These are phyloP conservation scores for Aegilops sharonensis DNA, from an alignment of 176 grass and related monocot species.

Conservation along the genomic window DNA sequence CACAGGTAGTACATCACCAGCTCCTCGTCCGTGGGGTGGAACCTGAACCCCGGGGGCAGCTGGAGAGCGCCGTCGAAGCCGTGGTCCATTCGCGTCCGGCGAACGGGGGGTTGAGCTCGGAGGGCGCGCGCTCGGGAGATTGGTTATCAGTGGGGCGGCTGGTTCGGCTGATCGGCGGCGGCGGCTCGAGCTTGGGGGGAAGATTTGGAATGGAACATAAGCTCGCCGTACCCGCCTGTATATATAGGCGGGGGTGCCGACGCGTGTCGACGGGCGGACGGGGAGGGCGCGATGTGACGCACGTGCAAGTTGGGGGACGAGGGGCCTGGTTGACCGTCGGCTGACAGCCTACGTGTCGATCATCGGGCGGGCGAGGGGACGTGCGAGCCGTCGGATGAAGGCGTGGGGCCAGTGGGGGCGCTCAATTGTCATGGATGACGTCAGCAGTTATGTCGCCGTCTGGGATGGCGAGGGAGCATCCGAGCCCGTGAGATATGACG, in stretches of 20 bases:
- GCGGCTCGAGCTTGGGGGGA: neutral
- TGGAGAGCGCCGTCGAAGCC: constrained; percentile 53
- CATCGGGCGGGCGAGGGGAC: neutral
- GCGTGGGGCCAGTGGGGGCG: fast-evolving
- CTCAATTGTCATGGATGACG: constrained; percentile 51
- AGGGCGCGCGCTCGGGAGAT: neutral
- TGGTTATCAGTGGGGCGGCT: too few species aligned
- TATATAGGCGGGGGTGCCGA: neutral
- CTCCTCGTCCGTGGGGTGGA: constrained; percentile 96
- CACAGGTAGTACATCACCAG: constrained; percentile 85
- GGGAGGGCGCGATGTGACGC: constrained; percentile 20
- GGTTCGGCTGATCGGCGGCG: neutral
- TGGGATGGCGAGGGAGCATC: neutral
- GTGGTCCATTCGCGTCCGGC: constrained; percentile 38
- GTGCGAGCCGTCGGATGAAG: constrained; percentile 24
- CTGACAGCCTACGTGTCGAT: neutral
- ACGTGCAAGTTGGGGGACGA: neutral
- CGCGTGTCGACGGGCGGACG: constrained; percentile 24
- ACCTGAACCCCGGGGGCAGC: constrained; percentile 84
- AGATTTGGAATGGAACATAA: constrained; percentile 29
- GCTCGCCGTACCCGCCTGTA: neutral
- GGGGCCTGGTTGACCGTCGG: neutral
- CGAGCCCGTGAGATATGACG: neutral
- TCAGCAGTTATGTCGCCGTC: constrained; percentile 40
- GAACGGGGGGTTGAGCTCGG: neutral